Evolutionary conservation across 2,329 filamentous ascomycete genomes (phyloP), one percentile per base, ranked within the genome.

Genomic region (Sporothrix protearum): DNA sequence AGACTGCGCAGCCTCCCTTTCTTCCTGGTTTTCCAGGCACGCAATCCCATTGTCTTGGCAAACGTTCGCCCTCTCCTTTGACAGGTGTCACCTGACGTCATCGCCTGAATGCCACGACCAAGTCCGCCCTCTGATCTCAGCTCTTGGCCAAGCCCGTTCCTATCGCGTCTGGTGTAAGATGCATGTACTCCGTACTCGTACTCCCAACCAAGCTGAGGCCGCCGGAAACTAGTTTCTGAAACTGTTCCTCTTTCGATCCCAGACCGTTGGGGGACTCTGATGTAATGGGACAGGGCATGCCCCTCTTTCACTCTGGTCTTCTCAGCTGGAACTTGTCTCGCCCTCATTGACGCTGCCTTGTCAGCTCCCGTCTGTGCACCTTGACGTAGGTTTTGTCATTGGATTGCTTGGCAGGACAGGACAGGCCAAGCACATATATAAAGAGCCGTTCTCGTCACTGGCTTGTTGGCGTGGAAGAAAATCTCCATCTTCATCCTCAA

Each of bases 11-110:
- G 25, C 25, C n/a, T 61, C 57, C 33, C 33, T 39, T 22, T 61
- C 57, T 42, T 59, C 57, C 33, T 61, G 57, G 22, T 59, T 36
- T 59, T 39, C 30, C 16, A 57, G 28, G 28, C 25, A 33, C 6
- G 28, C 55, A 61, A 12, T 25, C 19, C 49, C 3, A 63, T 7
- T 9, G 53, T 63, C 57, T 63, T 63, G 57, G 57, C 57, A 42
- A 25, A 39, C 8, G 19, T 19, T 22, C n/a, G 12, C 49, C 22
- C 8, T 22, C n/a, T 22, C 6, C 59, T 22, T 25, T 64, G 36
- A 45, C 55, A 45, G 36, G 55, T 61, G 59, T 28, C 36, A 64
- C n/a, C 33, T 45, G 59, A 64, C 59, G 59, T 64, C 59, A 64
- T 64, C 59, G 12, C 57, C 10, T 2, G 22, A 22, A 14, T 7